Percentiles rank a stretch among this genome's conserved stretches.
Conservation (phyloP, 805 yeast genomes). For the Yarrowia sp. region DNA sequence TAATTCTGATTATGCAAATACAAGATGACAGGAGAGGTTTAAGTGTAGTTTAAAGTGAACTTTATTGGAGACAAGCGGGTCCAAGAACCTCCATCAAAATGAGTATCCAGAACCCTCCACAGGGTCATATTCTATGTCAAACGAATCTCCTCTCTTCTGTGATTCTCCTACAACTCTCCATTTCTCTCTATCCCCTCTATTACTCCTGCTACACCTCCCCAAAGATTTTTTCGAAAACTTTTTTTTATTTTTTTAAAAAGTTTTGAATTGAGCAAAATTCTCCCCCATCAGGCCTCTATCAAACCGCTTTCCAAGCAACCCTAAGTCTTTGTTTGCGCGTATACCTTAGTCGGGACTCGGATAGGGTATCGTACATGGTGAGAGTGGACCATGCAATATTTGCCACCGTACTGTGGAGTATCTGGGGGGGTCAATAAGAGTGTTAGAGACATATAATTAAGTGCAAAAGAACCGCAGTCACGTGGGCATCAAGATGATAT, state of each 20-base stretch:
- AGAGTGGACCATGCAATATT: no score
- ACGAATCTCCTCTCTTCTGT: neutral
- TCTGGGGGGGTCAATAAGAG: no score
- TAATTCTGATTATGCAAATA: slow-evolving; percentile 7
- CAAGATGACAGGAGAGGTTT: neutral
- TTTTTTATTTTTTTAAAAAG: no score
- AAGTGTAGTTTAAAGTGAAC: slow-evolving; percentile 7
- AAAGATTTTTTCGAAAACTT: neutral
- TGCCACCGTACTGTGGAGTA: no score
- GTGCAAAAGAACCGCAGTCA: no score
- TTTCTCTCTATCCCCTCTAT: neutral
- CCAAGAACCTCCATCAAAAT: neutral
- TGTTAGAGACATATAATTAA: no score
- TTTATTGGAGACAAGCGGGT: neutral
- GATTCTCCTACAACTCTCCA: neutral
- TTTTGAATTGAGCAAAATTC: neutral
- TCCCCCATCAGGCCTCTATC: neutral
- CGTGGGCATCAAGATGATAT: no score
- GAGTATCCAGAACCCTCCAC: no score
- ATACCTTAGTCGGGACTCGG: no score
- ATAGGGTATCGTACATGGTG: no score
- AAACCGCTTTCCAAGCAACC: no score
- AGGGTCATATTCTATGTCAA: neutral
- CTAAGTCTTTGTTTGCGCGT: no score
- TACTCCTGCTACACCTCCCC: neutral